Evolutionary conservation across 495 filamentous ascomycete genomes (phyloP).

Genomic region (Penicillium taxi): DNA sequence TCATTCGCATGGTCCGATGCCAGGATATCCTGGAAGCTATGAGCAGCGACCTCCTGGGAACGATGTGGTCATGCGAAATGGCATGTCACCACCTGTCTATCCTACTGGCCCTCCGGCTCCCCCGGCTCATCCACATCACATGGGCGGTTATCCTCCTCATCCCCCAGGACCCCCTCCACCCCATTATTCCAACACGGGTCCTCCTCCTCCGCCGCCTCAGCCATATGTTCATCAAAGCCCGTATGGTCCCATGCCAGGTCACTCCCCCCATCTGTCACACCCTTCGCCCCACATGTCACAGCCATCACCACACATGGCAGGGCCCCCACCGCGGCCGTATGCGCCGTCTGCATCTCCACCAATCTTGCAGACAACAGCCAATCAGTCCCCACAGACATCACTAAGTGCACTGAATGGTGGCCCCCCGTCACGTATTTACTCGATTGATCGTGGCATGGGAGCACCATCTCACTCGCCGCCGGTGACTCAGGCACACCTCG

Average conservation of each 20-base stretch:
- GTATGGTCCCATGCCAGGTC: conserved; percentile 30
- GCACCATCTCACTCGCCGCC: conserved; percentile 34
- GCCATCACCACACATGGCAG: too few species aligned
- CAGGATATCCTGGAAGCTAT: conserved; percentile 22
- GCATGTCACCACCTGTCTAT: conserved; percentile 27
- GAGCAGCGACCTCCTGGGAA: conserved; percentile 24
- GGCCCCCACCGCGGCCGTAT: conserved; percentile 27
- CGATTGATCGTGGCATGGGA: conserved; percentile 28
- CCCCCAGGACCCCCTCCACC: conserved; percentile 24
- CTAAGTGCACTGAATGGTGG: conserved; percentile 33
- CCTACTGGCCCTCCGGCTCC: conserved; percentile 18
- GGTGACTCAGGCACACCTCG: conserved; percentile 26
- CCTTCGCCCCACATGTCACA: conserved; percentile 34
- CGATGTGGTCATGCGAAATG: conserved; percentile 29
- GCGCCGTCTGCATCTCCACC: conserved; percentile 44
- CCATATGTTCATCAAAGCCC: conserved; percentile 36
- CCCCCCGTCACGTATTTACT: conserved; percentile 29
- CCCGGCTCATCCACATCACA: conserved; percentile 22
- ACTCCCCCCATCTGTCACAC: conserved; percentile 36
- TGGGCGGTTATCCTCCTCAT: conserved; percentile 29
- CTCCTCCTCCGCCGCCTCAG: conserved; percentile 36
- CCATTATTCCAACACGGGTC: conserved; percentile 26
- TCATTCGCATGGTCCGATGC: conserved; percentile 19
- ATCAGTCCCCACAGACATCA: conserved; percentile 35
- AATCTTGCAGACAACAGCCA: conserved; percentile 34